Evolutionary conservation across 495 filamentous ascomycete genomes (phyloP).

Genomic region (Daldinia bambusicola): DNA sequence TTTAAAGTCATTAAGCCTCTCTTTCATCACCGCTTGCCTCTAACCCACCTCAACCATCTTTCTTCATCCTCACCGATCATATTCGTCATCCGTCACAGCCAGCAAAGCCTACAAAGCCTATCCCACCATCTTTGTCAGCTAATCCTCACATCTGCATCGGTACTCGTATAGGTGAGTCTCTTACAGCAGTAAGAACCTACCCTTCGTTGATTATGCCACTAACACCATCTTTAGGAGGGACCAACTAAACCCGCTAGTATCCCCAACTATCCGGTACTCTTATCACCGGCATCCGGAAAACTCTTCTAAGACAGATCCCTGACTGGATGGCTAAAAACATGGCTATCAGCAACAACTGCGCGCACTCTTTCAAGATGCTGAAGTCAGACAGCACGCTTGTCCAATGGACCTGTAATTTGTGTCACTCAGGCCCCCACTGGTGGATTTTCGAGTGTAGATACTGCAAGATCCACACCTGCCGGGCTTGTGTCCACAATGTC

Average conservation of each 20-base stretch:
- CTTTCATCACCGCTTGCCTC: background rate
- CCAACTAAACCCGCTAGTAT: slow-evolving; percentile 20
- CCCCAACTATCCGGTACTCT: slow-evolving; percentile 12
- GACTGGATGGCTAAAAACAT: slow-evolving; percentile 53
- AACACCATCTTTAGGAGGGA: slow-evolving; percentile 21
- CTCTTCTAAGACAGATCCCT: slow-evolving; percentile 12
- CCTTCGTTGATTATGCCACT: slow-evolving; percentile 2
- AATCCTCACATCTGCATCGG: background rate
- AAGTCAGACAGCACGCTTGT: slow-evolving; percentile 80
- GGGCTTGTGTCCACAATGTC: slow-evolving; percentile 70
- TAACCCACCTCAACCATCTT: slow-evolving; percentile 9
- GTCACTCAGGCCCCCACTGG: slow-evolving; percentile 82
- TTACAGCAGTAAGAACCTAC: slow-evolving; percentile 4
- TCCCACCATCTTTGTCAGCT: slow-evolving; percentile 6
- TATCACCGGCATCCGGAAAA: slow-evolving; percentile 16
- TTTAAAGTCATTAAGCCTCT: slow-evolving; percentile 26
- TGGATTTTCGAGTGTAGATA: slow-evolving; percentile 82
- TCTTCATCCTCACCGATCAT: slow-evolving; percentile 14
- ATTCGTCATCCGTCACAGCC: slow-evolving; percentile 1
- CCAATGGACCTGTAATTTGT: slow-evolving; percentile 81
- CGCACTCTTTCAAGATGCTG: slow-evolving; percentile 78
- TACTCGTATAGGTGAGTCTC: slow-evolving; percentile 6
- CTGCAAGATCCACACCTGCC: slow-evolving; percentile 80
- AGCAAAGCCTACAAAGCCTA: slow-evolving; percentile 16
- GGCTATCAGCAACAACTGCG: slow-evolving; percentile 72